Percentiles rank a stretch among this genome's conserved stretches.
Conservation (phyloP, 768 basidiomycete genomes). For the Amanita rimosa region DNA sequence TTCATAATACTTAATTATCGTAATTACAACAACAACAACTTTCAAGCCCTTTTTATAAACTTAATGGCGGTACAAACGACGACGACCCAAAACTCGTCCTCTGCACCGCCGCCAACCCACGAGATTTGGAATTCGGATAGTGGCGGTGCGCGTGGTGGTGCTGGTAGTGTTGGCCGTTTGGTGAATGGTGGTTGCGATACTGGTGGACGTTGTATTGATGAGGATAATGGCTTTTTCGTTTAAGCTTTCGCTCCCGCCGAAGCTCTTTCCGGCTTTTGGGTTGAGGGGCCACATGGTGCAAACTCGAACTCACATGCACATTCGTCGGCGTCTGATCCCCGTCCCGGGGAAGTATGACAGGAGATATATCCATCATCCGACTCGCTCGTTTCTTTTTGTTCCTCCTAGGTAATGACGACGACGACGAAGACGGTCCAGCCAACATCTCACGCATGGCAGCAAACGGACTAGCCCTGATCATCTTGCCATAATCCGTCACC, state of each 20-base stretch:
- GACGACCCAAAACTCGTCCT: constrained; percentile 23
- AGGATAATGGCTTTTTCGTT: constrained; percentile 33
- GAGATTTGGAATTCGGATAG: constrained; percentile 54
- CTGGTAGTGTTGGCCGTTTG: constrained; percentile 20
- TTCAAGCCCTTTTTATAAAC: constrained; percentile 14
- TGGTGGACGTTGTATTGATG: constrained; percentile 8
- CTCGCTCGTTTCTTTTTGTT: constrained; percentile 14
- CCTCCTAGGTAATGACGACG: not conserved
- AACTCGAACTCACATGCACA: constrained; percentile 17
- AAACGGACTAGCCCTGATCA: constrained; percentile 44
- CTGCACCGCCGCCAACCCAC: constrained; percentile 45
- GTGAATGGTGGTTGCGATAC: constrained; percentile 33
- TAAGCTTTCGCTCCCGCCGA: constrained; percentile 57
- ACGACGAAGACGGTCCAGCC: constrained; percentile 15
- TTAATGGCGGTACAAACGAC: constrained; percentile 20
- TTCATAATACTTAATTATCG: too few relatives aligned
- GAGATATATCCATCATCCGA: constrained; percentile 31
- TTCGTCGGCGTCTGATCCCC: constrained; percentile 45
- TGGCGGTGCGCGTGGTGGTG: constrained; percentile 42
- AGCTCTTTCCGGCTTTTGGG: constrained; percentile 53
- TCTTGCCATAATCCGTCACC: constrained; percentile 33
- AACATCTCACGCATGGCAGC: constrained; percentile 46
- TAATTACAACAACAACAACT: too few relatives aligned
- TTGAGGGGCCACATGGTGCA: constrained; percentile 14
- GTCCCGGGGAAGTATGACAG: constrained; percentile 39